Base-by-base conservation (phyloP, 2,329 filamentous ascomycete species). In the Coniella vitis region DNA sequence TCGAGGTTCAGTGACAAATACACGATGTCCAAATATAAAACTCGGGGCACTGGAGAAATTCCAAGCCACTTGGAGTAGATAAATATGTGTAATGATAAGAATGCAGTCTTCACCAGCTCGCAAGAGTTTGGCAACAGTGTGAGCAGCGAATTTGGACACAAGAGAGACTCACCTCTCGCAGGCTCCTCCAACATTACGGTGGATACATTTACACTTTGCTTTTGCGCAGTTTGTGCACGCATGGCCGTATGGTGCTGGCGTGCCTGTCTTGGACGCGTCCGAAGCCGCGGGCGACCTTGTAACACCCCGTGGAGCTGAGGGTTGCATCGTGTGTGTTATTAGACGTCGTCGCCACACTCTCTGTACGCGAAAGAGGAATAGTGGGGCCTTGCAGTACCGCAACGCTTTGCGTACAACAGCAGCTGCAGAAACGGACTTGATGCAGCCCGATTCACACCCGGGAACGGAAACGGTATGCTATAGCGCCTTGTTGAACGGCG, bases 131-230 rank as follows among this genome's bases (percentile, higher is more conserved):
- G n/a, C n/a, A n/a, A n/a, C n/a, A n/a, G 37, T n/a, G 13, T 3
- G 20, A n/a, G 37, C 9, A 8, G n/a, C 5, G 7, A 2, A 9
- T 13, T 16, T n/a, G 16, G 12, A 25, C 3, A 40, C 14, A 13
- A 19, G 4, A 34, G 25, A 9, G 5, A 44, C 52, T 4, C 36
- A 57, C 49, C 67, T 60, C 49, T 70, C 67, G 50, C 69, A 71
- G 40, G 57, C 61, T 4, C 53, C 53, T 17, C 62, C 51, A 17
- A 53, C 49, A 16, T 41, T 45, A 16, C 65, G 63, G 51, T 70
- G 57, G 50, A 74, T 68, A 58, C 72, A 75, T 53, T 72, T 71
- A 58, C 69, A 73, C 55, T 75, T 75, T 46, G 71, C 69, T 38
- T 62, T 65, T 43, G 69, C 68, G 57, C 72, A 75, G 54, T 72